Evolutionary conservation across 169 alveolate genomes (phyloP).

Genomic region (Plasmodium malariae): DNA sequence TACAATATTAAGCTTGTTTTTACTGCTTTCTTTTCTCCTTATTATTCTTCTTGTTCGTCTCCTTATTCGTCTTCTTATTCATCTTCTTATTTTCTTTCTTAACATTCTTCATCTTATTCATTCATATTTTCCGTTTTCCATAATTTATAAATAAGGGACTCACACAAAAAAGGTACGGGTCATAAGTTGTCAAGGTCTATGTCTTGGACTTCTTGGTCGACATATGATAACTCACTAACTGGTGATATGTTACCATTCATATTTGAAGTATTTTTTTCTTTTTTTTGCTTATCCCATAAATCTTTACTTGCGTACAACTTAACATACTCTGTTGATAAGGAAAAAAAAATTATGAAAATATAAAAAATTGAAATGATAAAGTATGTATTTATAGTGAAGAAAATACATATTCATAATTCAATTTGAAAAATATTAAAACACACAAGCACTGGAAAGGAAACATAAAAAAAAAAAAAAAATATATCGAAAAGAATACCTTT

Average conservation of each 20-base stretch:
- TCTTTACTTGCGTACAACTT: constrained; percentile 85
- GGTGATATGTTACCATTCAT: constrained; percentile 71
- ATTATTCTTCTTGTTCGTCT: no score
- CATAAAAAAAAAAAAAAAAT: constrained; percentile 14
- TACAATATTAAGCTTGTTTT: not conserved
- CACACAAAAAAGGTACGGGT: constrained; percentile 29
- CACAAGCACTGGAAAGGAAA: no score
- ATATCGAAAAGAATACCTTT: constrained; percentile 81
- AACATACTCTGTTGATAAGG: constrained; percentile 79
- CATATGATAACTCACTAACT: constrained; percentile 64
- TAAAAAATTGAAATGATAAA: not conserved
- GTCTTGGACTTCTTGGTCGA: constrained; percentile 63
- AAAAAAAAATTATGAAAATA: not conserved
- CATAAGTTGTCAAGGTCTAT: constrained; percentile 57
- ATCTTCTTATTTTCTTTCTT: not conserved
- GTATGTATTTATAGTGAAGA: no score
- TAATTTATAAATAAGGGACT: constrained; percentile 27
- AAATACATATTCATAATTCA: no score
- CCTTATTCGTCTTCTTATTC: not conserved
- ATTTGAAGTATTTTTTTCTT: constrained; percentile 38
- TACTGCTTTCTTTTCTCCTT: not conserved
- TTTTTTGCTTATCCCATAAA: constrained; percentile 81
- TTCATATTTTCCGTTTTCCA: not conserved
- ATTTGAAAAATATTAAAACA: no score
- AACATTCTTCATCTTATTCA: no score